Evolutionary conservation across 1,139 yeast genomes (phyloP).

Genomic region (Yamadazyma membranifaciens): DNA sequence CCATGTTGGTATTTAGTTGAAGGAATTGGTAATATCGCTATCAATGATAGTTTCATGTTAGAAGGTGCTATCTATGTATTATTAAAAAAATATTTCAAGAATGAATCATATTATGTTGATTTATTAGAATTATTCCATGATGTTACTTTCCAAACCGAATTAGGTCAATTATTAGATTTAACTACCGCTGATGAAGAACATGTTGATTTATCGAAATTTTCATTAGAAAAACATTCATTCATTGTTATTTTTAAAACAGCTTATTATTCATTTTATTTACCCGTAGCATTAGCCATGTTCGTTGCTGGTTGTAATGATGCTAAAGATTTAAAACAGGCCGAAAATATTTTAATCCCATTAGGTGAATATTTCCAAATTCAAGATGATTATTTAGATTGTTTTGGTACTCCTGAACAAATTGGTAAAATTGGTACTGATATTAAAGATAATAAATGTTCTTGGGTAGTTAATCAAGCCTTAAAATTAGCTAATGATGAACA

Average conservation of each 20-base stretch:
- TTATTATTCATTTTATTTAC: slow-evolving; percentile 93
- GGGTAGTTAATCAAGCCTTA: slow-evolving; percentile 95
- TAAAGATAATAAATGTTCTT: slow-evolving; percentile 96
- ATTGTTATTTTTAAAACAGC: slow-evolving; percentile 98
- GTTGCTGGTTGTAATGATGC: slow-evolving; percentile 77
- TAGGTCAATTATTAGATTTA: slow-evolving; percentile 93
- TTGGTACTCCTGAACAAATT: slow-evolving; percentile 95
- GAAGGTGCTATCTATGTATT: slow-evolving; percentile 92
- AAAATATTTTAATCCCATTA: slow-evolving; percentile 83
- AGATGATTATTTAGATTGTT: slow-evolving; percentile 96
- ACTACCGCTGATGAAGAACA: slow-evolving; percentile 96
- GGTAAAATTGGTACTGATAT: slow-evolving; percentile 99
- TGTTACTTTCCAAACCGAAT: slow-evolving; percentile 95
- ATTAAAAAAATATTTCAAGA: slow-evolving; percentile 83
- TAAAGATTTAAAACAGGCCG: slow-evolving; percentile 82
- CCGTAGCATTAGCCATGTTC: slow-evolving; percentile 95
- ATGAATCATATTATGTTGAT: slow-evolving; percentile 82
- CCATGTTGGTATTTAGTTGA: slow-evolving; percentile 93
- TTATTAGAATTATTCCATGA: slow-evolving; percentile 89
- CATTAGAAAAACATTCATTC: slow-evolving; percentile 87
- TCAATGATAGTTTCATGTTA: slow-evolving; percentile 95
- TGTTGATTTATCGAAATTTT: slow-evolving; percentile 84
- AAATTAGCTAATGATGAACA: slow-evolving; percentile 77
- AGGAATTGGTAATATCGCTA: slow-evolving; percentile 87
- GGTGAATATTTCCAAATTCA: slow-evolving; percentile 99